Evolutionary conservation across 2,329 filamentous ascomycete genomes (phyloP).

Genomic region (Microdochium paspali): DNA sequence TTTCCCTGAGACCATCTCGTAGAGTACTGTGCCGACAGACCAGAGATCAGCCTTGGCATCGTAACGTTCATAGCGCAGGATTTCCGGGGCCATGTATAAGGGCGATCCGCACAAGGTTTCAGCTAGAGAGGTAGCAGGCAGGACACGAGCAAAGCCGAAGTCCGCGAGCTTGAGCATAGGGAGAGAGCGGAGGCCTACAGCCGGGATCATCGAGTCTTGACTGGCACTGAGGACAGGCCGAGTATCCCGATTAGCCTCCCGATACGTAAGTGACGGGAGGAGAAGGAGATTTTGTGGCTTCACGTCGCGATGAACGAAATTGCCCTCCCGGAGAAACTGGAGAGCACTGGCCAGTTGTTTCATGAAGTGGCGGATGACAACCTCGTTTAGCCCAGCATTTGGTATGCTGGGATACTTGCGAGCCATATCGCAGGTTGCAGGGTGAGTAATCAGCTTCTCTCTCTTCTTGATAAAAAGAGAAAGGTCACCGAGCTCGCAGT

Average conservation of each 20-base stretch:
- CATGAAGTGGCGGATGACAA: constrained; percentile 90
- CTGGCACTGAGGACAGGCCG: constrained; percentile 69
- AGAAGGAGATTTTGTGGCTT: constrained; percentile 95
- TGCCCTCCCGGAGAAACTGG: constrained; percentile 73
- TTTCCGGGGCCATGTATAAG: constrained; percentile 97
- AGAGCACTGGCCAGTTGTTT: constrained; percentile 91
- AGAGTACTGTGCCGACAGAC: constrained; percentile 93
- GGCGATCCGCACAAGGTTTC: constrained; percentile 96
- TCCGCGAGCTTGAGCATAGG: constrained; percentile 97
- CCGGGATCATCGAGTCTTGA: constrained; percentile 70
- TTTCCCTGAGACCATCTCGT: constrained; percentile 86
- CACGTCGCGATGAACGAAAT: constrained; percentile 92
- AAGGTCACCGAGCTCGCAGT: constrained; percentile 89
- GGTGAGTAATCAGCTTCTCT: constrained; percentile 68
- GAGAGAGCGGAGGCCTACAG: constrained; percentile 70
- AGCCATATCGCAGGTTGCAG: constrained; percentile 81
- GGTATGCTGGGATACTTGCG: constrained; percentile 81
- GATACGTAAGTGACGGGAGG: constrained; percentile 69
- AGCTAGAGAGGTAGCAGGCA: constrained; percentile 83
- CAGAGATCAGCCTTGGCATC: constrained; percentile 94
- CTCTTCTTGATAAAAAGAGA: constrained; percentile 95
- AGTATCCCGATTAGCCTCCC: constrained; percentile 47
- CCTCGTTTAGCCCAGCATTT: constrained; percentile 85
- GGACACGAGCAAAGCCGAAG: constrained; percentile 92
- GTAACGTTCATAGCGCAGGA: constrained; percentile 93